These are phyloP conservation scores for Microdochium nivale DNA, from an alignment of 2,329 filamentous ascomycete species.

Conservation along the genomic window DNA sequence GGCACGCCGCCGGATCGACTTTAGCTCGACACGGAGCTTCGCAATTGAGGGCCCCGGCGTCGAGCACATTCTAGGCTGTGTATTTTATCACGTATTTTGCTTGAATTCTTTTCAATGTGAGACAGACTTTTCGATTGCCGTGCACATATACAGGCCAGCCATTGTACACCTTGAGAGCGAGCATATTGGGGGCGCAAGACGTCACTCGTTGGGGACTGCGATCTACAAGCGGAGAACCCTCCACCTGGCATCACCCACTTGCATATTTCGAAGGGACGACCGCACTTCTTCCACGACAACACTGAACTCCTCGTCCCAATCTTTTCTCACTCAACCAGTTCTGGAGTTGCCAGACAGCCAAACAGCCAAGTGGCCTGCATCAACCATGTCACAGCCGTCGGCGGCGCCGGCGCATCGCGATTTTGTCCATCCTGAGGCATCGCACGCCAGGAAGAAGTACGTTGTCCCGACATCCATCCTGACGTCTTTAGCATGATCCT, in stretches of 20 bases:
- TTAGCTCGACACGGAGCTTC: neutral
- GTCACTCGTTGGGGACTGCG: too few species aligned
- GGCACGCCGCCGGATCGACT: neutral
- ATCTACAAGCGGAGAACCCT: too few species aligned
- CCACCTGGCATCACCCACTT: too few species aligned
- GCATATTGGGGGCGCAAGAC: too few species aligned
- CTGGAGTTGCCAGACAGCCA: neutral
- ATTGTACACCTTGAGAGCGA: too few species aligned
- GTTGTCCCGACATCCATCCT: constrained; percentile 3
- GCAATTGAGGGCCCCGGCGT: neutral
- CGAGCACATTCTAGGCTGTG: too few species aligned
- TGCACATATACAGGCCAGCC: neutral
- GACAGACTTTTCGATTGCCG: neutral
- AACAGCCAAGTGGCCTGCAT: too few species aligned
- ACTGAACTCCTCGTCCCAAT: neutral
- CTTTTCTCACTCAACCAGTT: neutral
- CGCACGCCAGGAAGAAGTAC: constrained; percentile 23
- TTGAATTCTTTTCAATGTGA: too few species aligned
- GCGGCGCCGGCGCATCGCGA: constrained; percentile 7
- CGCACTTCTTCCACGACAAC: too few species aligned
- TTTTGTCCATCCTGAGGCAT: constrained; percentile 17
- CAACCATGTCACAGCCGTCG: neutral
- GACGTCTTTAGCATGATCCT: neutral
- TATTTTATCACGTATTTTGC: too few species aligned
- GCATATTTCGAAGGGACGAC: too few species aligned